Base-by-base conservation (phyloP, 176 grass and related monocot species). In the Oryza nivara region DNA sequence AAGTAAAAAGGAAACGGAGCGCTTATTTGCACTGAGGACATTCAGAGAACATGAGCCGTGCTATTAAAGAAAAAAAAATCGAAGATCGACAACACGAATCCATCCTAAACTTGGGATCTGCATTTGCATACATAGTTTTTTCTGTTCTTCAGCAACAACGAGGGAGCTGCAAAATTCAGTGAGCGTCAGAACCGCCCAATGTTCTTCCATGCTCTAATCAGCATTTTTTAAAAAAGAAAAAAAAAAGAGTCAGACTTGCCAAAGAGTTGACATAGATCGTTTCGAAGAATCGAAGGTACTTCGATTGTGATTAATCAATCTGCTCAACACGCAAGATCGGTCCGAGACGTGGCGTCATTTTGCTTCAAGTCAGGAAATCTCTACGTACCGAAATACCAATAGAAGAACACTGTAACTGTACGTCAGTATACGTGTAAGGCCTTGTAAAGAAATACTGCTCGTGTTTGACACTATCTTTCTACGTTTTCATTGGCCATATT, bases 241-340 rank as follows among this genome's bases (percentile, higher is more conserved):
- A 58, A 35, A 20, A n/a, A 36, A 6, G 30, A 58, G 49, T 32
- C 17, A 58, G 16, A 58, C 16, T 22, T 76, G 9, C 4, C 10
- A 43, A 43, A 16, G 20, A 43, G 75, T 44, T 77, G 56, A 77
- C 75, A 77, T 16, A 26, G 20, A 77, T 77, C 15, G 9, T 38
- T 61, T 77, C 32, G 11, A 63, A 63, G 74, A 11, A 41, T 61
- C 10, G 3, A 22, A 15, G 52, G 26, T 76, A 38, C 49, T 52
- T 11, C 16, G 14, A 9, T 49, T 52, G 41, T 30, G 72, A 17
- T 52, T 32, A 17, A 52, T 74, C 54, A 58, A 19, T 8, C 54
- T 58, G 54, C 54, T 19, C 1, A 9, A 58, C 7, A 58, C 19
- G 54, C 17, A 58, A 58, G 6, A 58, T 58, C 54, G 19, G 54